These are phyloP conservation scores for Bryoerythrophyllum caledonicum DNA, from an alignment of 225 moss, liverwort and hornwort species.

Conservation along the genomic window DNA sequence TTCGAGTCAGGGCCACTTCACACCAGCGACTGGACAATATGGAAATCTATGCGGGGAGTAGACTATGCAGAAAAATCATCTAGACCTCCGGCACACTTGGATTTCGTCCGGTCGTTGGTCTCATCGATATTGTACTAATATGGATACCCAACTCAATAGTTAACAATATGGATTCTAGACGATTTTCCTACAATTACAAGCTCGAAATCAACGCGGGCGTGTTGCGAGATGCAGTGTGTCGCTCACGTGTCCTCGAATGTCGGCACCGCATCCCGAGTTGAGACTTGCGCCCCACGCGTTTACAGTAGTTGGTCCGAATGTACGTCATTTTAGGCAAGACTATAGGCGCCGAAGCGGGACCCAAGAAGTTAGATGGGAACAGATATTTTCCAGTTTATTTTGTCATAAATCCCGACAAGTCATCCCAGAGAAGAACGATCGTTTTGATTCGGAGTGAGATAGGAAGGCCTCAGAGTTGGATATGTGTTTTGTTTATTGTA, in stretches of 20 bases:
- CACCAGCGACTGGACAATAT: no score
- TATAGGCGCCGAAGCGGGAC: not conserved
- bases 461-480: no score
- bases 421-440: no score
- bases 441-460: no score
- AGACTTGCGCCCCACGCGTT: not conserved
- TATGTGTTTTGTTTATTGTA: conserved; percentile 9
- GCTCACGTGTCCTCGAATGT: not conserved
- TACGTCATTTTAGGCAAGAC: not conserved
- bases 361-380: not conserved
- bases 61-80: no score
- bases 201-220: not conserved
- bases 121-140: no score
- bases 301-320: not conserved
- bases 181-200: not conserved
- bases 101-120: no score
- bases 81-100: no score
- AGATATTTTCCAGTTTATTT: not conserved
- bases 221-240: not conserved
- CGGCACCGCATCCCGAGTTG: not conserved
- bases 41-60: no score
- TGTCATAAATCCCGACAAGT: no score
- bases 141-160: not conserved
- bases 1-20: no score
- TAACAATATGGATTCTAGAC: not conserved